These are phyloP conservation scores for Plasmodium fragile DNA, from an alignment of 169 alveolate genomes.

Conservation along the genomic window DNA sequence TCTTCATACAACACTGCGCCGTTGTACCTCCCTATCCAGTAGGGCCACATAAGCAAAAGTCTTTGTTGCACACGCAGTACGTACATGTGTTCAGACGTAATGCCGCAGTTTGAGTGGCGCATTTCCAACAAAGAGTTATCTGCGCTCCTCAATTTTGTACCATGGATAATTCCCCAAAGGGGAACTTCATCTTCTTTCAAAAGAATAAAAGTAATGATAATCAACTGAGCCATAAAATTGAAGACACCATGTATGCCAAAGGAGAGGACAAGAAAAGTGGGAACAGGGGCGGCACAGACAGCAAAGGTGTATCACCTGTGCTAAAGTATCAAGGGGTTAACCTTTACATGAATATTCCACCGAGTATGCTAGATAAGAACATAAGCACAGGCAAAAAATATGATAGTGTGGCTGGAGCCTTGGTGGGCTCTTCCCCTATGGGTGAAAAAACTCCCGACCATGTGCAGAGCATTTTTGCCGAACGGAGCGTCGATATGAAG, in stretches of 20 bases:
- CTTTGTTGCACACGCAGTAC: not conserved
- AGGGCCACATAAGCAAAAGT: not conserved
- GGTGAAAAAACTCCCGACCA: not conserved
- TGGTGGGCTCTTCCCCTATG: not conserved
- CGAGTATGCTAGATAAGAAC: not conserved
- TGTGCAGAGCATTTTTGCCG: not conserved
- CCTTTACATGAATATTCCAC: not conserved
- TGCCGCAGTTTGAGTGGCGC: not conserved
- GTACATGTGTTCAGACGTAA: not conserved
- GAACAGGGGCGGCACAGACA: not conserved
- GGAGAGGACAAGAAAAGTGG: slow-evolving; percentile 25
- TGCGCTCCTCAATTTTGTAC: not conserved
- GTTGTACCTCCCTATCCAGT: not conserved
- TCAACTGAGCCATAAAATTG: slow-evolving; percentile 23
- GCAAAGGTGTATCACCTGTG: not conserved
- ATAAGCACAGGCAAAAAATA: not conserved
- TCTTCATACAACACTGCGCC: not conserved
- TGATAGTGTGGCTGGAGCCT: not conserved
- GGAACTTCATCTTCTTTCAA: slow-evolving; percentile 12
- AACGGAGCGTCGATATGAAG: not conserved
- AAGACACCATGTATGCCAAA: slow-evolving; percentile 18
- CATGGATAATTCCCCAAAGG: slow-evolving; percentile 46
- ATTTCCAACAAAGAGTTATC: not conserved
- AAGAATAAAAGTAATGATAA: slow-evolving; percentile 58
- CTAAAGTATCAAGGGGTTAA: not conserved